Base-by-base conservation (phyloP, 345 rosid species). In the Populus pruinosa region DNA sequence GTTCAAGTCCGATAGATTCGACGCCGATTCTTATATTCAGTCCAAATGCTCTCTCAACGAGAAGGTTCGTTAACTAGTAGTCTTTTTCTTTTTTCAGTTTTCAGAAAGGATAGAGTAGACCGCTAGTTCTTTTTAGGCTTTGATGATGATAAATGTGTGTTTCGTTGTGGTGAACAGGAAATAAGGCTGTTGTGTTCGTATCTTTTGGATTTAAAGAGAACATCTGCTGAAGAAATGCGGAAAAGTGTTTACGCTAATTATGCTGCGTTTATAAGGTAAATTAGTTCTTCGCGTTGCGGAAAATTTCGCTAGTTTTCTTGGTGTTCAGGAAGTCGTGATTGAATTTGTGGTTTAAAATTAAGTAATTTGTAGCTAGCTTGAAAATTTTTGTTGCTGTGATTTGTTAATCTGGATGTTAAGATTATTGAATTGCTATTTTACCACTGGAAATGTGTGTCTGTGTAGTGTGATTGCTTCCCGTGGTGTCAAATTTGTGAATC, bases 191-290 rank as follows among this genome's bases (percentile, higher is more conserved):
- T 96, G 71, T 91, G 98, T 78, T 88, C 95, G 3, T 79, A 87
- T 82, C 88, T 96, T 74, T 76, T 96, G 89, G 98, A 94, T 87
- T 87, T 96, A 89, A 96, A 96, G 91, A 92, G 82, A 89, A 94
- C 90, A 76, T 96, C 99, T 20, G 99, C 99, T 6, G 99, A 96
- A 80, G 99, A 94, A 87, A 92, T 96, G 99, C 90, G 99, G 17
- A 91, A 85, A 82, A 96, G 98, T 78, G 99, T 96, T 20, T 96
- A 92, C 82, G 99, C 99, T 70, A 96, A 96, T 78, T 96, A 96
- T 77, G 77, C 99, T 5, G 98, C 99, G 65, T 96, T 96, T 80
- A 96, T 96, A 69, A 92, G 98, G 99, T 96, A 47, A 75, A 85
- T 75, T 5, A 41, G 67, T 27, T 23, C 16, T 56, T 53, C 43